These are phyloP conservation scores for Starmerella apis DNA, from an alignment of 805 yeast genomes.

Conservation along the genomic window DNA sequence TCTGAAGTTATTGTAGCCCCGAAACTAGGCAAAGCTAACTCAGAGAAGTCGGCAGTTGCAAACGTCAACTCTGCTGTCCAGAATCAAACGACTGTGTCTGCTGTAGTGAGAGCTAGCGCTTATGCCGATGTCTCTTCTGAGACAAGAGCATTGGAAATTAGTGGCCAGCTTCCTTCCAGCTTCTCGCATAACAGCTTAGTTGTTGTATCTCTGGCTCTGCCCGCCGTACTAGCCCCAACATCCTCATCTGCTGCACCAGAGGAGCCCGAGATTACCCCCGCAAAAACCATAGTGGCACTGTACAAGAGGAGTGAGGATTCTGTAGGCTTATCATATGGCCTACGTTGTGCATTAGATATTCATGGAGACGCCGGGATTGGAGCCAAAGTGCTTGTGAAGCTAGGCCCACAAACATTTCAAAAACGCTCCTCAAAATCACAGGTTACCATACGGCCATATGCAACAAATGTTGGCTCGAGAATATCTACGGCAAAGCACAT, in stretches of 20 bases:
- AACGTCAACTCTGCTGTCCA: too few relatives aligned
- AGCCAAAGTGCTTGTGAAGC: conserved; percentile 39
- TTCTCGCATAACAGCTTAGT: background rate
- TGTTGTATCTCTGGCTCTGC: background rate
- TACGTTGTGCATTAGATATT: background rate
- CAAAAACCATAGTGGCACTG: background rate
- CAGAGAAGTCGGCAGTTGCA: background rate
- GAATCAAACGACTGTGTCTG: background rate
- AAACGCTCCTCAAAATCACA: conserved; percentile 31
- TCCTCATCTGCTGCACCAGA: background rate
- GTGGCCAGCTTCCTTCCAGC: background rate
- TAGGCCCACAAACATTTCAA: background rate
- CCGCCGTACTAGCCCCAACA: background rate
- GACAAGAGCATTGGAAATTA: background rate
- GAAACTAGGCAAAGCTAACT: conserved; percentile 25
- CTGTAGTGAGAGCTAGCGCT: conserved; percentile 3
- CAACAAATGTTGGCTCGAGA: conserved; percentile 21
- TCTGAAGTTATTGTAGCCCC: conserved; percentile 76
- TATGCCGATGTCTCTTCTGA: background rate
- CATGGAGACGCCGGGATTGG: conserved; percentile 18
- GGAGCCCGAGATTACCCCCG: conserved; percentile 1
- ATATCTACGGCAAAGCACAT: background rate
- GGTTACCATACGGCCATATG: conserved; percentile 46
- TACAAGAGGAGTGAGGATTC: background rate
- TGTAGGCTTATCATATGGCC: background rate